Base-by-base conservation (phyloP, 2,329 filamentous ascomycete species). In the Bipolaris bicolor region DNA sequence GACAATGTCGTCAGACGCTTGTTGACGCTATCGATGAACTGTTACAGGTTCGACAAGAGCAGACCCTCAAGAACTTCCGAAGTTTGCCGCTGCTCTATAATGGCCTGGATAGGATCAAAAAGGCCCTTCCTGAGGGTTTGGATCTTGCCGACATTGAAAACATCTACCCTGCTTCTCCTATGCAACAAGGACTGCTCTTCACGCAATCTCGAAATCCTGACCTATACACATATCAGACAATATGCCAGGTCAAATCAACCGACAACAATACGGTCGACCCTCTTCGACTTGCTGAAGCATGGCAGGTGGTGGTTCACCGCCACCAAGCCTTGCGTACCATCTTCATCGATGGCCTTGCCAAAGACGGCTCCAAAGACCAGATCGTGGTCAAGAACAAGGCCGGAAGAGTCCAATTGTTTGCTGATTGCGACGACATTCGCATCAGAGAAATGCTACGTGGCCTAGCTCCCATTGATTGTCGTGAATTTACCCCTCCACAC, bases 401-500 rank as follows among this genome's bases (percentile, higher is more conserved):
- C 10, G 69, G 68, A 7, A 63, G 68, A n/a, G 57, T 73, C 9
- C 54, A 67, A 11, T 65, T 68, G 47, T 52, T 72, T 11, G 46
- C 58, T 6, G 67, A 72, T 13, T 68, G 62, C 33, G 61, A 66
- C 6, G 70, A 72, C 41, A 33, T 37, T 7, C 54, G 66, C 11
- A 63, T 65, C 5, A 53, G 64, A 13, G 36, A 58, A 1, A 33
- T 63, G 6, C 55, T 74, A 26, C 62, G 67, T 10, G 47, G 59
- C 9, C 70, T 68, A 31, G 57, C 63, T 7, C 22, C 65, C 5
- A 65, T 70, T 24, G 70, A 74, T 33, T 74, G 68, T 52, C 61
- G 68, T 22, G 65, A 73, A 16, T 63, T 65, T 22, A 58, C 73
- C 15, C 77, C 82, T 3, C 77, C 81, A 26, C 79, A 84, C 63